phyloP scores from a whole-genome alignment of 192 early-diverging fungal genomes.

The Rhizoclosmatium sp. region DNA sequence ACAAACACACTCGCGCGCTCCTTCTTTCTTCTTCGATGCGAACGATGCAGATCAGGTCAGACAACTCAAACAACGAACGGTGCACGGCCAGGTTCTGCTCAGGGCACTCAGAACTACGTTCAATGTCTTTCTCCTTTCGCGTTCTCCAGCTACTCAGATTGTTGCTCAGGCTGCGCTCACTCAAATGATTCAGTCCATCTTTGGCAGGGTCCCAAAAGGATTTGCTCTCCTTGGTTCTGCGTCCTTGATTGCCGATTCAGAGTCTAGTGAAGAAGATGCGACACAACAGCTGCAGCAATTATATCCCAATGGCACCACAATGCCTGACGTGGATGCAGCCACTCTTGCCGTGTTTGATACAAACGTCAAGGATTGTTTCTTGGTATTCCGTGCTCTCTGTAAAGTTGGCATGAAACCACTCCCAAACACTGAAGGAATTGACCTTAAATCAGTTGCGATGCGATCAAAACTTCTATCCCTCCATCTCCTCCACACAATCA shows the following conservation, averaged over 20 bases:
- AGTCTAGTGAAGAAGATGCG: not conserved
- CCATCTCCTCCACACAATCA: constrained; percentile 77
- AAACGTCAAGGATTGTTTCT: constrained; percentile 71
- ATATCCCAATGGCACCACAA: not conserved
- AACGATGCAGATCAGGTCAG: not conserved
- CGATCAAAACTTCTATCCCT: constrained; percentile 86
- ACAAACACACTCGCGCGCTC: not conserved
- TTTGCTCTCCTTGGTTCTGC: constrained; percentile 2
- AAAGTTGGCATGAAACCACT: constrained; percentile 81
- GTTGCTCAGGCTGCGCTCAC: constrained; percentile 87
- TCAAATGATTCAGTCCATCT: constrained; percentile 87
- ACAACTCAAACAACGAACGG: constrained; percentile 30
- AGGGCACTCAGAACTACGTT: constrained; percentile 84
- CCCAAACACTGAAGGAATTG: constrained; percentile 59
- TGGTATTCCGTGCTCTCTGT: constrained; percentile 79
- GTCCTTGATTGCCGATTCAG: not conserved
- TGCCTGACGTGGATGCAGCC: not conserved
- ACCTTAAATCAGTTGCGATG: constrained; percentile 83
- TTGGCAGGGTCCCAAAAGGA: constrained; percentile 69
- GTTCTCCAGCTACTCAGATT: constrained; percentile 76
- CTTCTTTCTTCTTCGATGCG: constrained; percentile 6
- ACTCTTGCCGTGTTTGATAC: constrained; percentile 15
- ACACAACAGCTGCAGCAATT: not conserved
- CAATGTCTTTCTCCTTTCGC: constrained; percentile 84
- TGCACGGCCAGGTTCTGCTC: constrained; percentile 81